Conservation (phyloP, 176 grass and related monocot genomes). For the Ampelocalamus luodianensis region DNA sequence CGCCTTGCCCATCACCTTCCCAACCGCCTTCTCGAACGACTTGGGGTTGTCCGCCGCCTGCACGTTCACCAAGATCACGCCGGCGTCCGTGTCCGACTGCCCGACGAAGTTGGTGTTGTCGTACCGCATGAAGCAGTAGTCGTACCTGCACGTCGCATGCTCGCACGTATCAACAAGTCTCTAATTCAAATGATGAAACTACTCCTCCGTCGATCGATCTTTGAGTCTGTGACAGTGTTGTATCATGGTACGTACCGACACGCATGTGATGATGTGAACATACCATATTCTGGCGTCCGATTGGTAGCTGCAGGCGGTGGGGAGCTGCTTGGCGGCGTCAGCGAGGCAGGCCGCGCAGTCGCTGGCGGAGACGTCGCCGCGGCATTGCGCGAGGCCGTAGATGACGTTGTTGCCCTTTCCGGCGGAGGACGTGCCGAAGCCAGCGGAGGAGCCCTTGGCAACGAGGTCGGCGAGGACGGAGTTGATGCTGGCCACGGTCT, state of each 20-base stretch:
- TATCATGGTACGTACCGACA: too few relatives aligned
- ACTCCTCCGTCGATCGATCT: background rate
- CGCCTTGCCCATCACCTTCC: slow-evolving; percentile 43
- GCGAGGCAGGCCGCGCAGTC: slow-evolving; percentile 64
- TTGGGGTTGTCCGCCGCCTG: slow-evolving; percentile 48
- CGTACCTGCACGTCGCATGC: slow-evolving; percentile 44
- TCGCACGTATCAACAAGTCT: background rate
- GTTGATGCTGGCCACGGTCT: slow-evolving; percentile 49
- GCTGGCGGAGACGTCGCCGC: slow-evolving; percentile 58
- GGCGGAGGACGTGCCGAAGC: slow-evolving; percentile 58
- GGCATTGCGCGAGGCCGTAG: slow-evolving; percentile 74
- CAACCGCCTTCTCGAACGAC: slow-evolving; percentile 55
- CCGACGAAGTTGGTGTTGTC: slow-evolving; percentile 55
- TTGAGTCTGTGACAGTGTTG: too few relatives aligned
- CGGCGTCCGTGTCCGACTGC: slow-evolving; percentile 44
- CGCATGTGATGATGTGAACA: background rate
- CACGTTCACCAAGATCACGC: slow-evolving; percentile 54
- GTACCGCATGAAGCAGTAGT: slow-evolving; percentile 79
- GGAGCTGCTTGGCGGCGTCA: slow-evolving; percentile 65
- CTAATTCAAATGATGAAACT: background rate
- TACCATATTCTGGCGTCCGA: slow-evolving; percentile 71
- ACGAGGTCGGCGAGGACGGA: slow-evolving; percentile 64
- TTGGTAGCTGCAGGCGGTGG: slow-evolving; percentile 46
- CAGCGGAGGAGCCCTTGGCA: slow-evolving; percentile 50
- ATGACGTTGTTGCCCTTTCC: slow-evolving; percentile 37